Conservation (phyloP, 2,329 filamentous ascomycete genomes). For the Fusarium domesticum region DNA sequence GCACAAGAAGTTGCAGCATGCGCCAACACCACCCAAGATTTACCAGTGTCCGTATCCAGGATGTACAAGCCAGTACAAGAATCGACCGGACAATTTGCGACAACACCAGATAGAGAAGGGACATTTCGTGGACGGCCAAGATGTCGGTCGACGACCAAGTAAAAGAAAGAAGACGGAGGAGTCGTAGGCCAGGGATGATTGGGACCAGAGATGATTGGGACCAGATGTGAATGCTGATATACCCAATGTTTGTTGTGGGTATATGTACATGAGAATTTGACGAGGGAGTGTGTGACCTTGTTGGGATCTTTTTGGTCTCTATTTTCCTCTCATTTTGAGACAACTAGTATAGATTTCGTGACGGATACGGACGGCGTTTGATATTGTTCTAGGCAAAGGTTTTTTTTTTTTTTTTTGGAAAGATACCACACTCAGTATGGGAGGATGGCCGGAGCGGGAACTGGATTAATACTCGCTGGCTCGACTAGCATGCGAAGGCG, state of each 20-base stretch:
- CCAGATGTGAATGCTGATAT: background rate
- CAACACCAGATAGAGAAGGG: conserved; percentile 57
- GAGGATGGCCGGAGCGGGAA: background rate
- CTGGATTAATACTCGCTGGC: background rate
- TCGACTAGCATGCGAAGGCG: background rate
- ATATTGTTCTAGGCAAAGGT: conserved; percentile 1
- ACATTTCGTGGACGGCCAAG: conserved; percentile 49
- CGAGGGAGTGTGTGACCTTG: background rate
- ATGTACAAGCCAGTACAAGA: conserved; percentile 54
- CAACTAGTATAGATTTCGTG: conserved; percentile 5
- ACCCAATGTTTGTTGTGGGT: too few species aligned
- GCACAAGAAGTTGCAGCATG: conserved; percentile 55
- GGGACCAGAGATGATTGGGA: background rate
- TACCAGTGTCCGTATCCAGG: conserved; percentile 53
- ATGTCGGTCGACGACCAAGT: conserved; percentile 36
- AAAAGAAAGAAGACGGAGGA: conserved; percentile 47
- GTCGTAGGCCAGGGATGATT: background rate
- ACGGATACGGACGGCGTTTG: conserved; percentile 14
- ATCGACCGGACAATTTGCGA: conserved; percentile 53
- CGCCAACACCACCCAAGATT: conserved; percentile 46
- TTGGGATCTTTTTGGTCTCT: background rate
- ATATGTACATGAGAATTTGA: too few species aligned
- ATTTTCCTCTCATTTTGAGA: background rate
- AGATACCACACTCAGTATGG: background rate
- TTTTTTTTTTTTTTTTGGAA: background rate